phyloP scores from a whole-genome alignment of 495 filamentous ascomycete species.

The Apiosordaria backusii region DNA sequence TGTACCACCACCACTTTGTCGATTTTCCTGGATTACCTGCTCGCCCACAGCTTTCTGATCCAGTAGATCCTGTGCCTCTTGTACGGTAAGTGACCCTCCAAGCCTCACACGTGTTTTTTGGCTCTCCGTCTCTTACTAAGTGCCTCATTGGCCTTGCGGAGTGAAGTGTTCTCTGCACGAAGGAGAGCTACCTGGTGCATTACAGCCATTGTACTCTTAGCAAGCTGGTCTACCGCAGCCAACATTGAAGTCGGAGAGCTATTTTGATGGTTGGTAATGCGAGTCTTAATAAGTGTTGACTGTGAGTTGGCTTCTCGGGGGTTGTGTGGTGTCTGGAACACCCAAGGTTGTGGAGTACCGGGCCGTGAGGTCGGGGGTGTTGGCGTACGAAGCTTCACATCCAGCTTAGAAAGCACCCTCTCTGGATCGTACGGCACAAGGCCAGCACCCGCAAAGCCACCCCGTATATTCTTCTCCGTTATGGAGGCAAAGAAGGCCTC shows the following conservation, averaged over 20 bases:
- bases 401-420: conserved; percentile 16
- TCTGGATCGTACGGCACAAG: conserved; percentile 15
- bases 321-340: conserved; percentile 17
- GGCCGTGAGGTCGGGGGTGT: background rate
- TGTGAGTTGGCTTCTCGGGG: conserved; percentile 16
- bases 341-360: conserved; percentile 7
- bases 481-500: too few species aligned
- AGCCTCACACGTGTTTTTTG: too few species aligned
- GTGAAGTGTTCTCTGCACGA: background rate
- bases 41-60: too few species aligned
- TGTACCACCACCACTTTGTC: too few species aligned
- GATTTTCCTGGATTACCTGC: too few species aligned
- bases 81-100: too few species aligned
- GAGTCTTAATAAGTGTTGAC: conserved; percentile 15
- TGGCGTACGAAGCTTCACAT: too few species aligned
- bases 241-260: conserved; percentile 5
- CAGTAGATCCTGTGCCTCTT: too few species aligned
- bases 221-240: conserved; percentile 7
- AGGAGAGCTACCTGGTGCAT: conserved; percentile 1
- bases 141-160: too few species aligned
- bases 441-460: conserved; percentile 6
- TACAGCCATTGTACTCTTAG: background rate
- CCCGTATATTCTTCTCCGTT: too few species aligned
- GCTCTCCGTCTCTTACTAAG: too few species aligned
- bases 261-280: conserved; percentile 5